Evolutionary conservation across 441 rosid genomes (phyloP).

Genomic region (Theobroma grandiflorum): DNA sequence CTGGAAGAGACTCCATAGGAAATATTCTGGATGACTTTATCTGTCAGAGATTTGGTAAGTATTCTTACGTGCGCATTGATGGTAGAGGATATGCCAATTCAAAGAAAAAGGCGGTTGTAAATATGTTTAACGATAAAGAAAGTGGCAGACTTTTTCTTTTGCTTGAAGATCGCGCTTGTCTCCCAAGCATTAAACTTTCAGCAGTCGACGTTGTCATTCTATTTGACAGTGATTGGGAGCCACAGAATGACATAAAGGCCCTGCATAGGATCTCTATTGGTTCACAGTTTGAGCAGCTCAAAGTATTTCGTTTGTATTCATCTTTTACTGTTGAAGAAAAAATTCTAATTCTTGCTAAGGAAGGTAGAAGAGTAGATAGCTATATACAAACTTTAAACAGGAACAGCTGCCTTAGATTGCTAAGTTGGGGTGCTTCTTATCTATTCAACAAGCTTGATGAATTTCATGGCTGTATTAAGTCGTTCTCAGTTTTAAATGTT

Average conservation of each 20-base stretch:
- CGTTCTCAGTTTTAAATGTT: constrained; percentile 27
- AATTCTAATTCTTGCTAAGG: constrained; percentile 47
- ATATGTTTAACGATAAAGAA: constrained; percentile 46
- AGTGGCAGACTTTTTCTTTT: constrained; percentile 47
- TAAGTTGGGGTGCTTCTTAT: constrained; percentile 54
- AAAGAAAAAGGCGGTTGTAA: constrained; percentile 41
- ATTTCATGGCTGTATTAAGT: constrained; percentile 33
- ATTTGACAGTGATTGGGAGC: constrained; percentile 54
- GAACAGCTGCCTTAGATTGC: constrained; percentile 35
- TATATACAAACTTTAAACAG: constrained; percentile 18
- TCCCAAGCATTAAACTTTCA: constrained; percentile 47
- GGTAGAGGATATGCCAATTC: constrained; percentile 32
- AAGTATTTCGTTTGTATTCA: constrained; percentile 51
- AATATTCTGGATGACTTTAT: constrained; percentile 54
- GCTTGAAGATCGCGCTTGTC: constrained; percentile 60
- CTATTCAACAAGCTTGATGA: constrained; percentile 47
- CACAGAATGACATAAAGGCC: constrained; percentile 47
- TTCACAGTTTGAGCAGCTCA: constrained; percentile 40
- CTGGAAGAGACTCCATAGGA: constrained; percentile 42
- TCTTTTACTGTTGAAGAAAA: constrained; percentile 54
- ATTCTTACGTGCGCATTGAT: constrained; percentile 52
- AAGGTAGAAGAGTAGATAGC: constrained; percentile 35
- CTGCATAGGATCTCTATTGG: constrained; percentile 43
- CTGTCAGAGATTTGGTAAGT: constrained; percentile 51
- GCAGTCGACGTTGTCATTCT: constrained; percentile 52